Evolutionary conservation across 352 stramenopile genomes (phyloP).

Genomic region (Phytopythium aichiense): DNA sequence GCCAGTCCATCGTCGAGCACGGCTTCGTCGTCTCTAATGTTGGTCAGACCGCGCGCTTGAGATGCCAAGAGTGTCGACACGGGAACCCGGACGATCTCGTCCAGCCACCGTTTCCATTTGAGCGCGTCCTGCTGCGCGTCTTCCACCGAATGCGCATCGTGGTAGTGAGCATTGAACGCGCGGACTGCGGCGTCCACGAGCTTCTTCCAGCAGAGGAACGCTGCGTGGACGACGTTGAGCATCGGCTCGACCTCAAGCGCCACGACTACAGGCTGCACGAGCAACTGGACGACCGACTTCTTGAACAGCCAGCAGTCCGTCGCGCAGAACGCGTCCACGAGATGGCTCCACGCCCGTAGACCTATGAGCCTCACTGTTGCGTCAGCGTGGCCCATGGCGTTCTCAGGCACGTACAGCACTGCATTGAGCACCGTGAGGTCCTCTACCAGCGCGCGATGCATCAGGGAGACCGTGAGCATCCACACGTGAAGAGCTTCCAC

Average conservation of each 20-base stretch:
- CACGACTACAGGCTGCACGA: slow-evolving; percentile 40
- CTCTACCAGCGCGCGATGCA: slow-evolving; percentile 31
- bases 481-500: slow-evolving; percentile 51
- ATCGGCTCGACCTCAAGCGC: slow-evolving; percentile 45
- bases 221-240: slow-evolving; percentile 44
- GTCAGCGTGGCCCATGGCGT: slow-evolving; percentile 42
- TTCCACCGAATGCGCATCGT: slow-evolving; percentile 13
- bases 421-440: slow-evolving; percentile 46
- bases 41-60: slow-evolving; percentile 11
- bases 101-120: slow-evolving; percentile 56
- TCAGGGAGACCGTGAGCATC: slow-evolving; percentile 46
- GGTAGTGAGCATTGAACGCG: slow-evolving; percentile 37
- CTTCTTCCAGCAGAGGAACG: slow-evolving; percentile 42
- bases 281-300: slow-evolving; percentile 40
- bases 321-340: slow-evolving; percentile 45
- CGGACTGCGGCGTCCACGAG: slow-evolving; percentile 36
- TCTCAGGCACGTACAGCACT: slow-evolving; percentile 53
- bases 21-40: background rate
- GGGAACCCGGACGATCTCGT: slow-evolving; percentile 23
- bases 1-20: slow-evolving; percentile 1
- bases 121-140: slow-evolving; percentile 31
- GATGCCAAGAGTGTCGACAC: slow-evolving; percentile 27
- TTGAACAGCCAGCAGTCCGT: slow-evolving; percentile 57
- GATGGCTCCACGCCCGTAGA: slow-evolving; percentile 45
- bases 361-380: slow-evolving; percentile 39